These are phyloP conservation scores for Fusarium floridanum DNA, from an alignment of 2,329 filamentous ascomycete genomes.

Conservation along the genomic window DNA sequence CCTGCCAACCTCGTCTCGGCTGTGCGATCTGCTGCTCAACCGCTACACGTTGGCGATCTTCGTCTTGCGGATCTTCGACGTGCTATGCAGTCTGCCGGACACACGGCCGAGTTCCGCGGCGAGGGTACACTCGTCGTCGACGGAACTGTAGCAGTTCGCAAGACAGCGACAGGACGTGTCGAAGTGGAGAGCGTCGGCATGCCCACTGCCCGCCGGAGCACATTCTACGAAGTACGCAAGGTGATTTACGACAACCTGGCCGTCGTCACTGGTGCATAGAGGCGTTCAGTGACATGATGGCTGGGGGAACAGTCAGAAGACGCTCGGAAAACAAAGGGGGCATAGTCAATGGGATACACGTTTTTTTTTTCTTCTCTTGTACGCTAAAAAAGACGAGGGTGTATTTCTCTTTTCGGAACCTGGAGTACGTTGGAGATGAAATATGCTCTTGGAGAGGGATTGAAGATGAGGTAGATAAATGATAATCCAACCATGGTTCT, in stretches of 20 bases:
- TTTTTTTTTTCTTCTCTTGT: constrained; percentile 21
- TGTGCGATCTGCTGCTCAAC: constrained; percentile 82
- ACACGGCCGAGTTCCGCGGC: constrained; percentile 91
- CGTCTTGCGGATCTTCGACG: constrained; percentile 88
- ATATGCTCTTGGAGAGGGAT: constrained; percentile 1
- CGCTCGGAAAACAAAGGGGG: constrained; percentile 1
- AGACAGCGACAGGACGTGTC: constrained; percentile 87
- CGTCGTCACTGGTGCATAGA: constrained; percentile 81
- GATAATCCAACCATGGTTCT: not conserved
- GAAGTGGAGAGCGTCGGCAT: constrained; percentile 84
- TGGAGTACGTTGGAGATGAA: constrained; percentile 18
- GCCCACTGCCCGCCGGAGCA: constrained; percentile 62
- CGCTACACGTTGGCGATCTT: constrained; percentile 94
- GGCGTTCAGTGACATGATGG: not conserved
- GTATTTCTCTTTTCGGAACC: constrained; percentile 15
- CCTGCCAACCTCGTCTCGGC: constrained; percentile 75
- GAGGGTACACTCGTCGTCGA: constrained; percentile 94
- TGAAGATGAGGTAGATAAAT: constrained; percentile 17
- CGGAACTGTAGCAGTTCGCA: constrained; percentile 87
- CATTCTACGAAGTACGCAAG: constrained; percentile 88
- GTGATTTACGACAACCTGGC: constrained; percentile 96
- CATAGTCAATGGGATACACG: constrained; percentile 31
- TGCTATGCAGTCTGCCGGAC: constrained; percentile 83
- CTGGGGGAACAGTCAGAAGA: too few species aligned
- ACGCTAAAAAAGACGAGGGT: constrained; percentile 19